Percentiles rank a stretch among this genome's conserved stretches.
Conservation (phyloP, 768 basidiomycete genomes). For the Cytidiella melzeri region DNA sequence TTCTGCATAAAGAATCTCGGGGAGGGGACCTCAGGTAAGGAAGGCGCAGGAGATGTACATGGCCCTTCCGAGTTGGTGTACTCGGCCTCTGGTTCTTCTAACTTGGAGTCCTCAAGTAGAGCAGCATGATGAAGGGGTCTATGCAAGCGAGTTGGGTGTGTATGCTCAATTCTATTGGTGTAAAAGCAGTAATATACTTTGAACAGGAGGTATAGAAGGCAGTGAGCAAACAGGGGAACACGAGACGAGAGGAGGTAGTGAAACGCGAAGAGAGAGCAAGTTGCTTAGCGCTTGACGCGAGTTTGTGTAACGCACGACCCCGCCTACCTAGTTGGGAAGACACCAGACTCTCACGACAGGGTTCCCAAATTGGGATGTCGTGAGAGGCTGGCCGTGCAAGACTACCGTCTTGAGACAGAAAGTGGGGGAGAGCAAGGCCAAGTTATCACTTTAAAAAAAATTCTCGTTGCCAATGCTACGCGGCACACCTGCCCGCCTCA, state of each 20-base stretch:
- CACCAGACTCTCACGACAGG: constrained; percentile 3
- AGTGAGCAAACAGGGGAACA: neutral
- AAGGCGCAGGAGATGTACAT: neutral
- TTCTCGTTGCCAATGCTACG: too few relatives aligned
- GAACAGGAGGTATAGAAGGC: neutral
- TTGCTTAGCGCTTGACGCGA: neutral
- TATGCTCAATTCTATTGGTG: too few relatives aligned
- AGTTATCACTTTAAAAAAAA: too few relatives aligned
- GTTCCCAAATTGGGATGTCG: constrained; percentile 5
- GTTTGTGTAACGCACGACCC: neutral
- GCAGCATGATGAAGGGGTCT: neutral
- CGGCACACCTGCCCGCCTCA: too few relatives aligned
- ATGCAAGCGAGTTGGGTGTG: neutral
- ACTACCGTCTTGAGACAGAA: too few relatives aligned
- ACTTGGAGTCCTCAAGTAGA: neutral
- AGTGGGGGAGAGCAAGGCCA: too few relatives aligned
- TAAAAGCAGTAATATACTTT: too few relatives aligned
- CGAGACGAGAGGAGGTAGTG: neutral
- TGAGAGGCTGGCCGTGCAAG: neutral
- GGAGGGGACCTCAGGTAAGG: neutral
- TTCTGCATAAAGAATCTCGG: neutral
- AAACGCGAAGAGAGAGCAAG: neutral
- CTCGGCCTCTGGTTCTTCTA: neutral
- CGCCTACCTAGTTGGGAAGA: neutral
- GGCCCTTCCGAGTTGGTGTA: neutral